phyloP scores from a whole-genome alignment of 352 stramenopile species.

The Pythium biforme region DNA sequence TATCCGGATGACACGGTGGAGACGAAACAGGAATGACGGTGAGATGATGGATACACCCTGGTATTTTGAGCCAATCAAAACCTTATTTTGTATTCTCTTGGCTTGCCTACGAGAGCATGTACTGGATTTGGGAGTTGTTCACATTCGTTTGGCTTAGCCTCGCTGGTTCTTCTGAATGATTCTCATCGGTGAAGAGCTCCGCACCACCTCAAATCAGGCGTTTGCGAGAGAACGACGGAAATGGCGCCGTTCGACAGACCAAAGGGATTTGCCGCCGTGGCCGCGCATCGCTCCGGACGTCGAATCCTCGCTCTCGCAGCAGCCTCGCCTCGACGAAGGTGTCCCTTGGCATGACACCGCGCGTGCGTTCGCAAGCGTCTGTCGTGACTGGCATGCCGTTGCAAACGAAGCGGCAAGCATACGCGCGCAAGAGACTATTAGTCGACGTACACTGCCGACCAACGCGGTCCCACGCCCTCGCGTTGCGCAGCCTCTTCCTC shows the following conservation, averaged over 20 bases:
- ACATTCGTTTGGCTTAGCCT: too few species aligned
- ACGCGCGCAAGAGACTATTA: background rate
- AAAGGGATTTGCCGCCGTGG: background rate
- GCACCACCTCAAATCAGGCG: too few species aligned
- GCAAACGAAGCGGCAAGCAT: background rate
- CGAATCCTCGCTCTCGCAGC: background rate
- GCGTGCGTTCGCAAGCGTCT: background rate
- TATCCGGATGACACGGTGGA: conserved; percentile 16
- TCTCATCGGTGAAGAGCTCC: too few species aligned
- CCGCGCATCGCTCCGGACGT: background rate
- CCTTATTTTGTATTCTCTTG: background rate
- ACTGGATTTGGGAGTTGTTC: too few species aligned
- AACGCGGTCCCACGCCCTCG: background rate
- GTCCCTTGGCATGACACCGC: background rate
- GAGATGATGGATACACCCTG: conserved; percentile 9
- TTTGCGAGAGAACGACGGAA: too few species aligned
- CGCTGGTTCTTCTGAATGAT: too few species aligned
- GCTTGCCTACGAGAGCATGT: background rate
- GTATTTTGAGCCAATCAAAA: background rate
- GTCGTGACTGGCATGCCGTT: background rate
- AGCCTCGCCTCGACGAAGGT: background rate
- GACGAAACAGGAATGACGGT: conserved; percentile 3
- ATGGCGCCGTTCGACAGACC: too few species aligned
- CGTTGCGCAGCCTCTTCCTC: background rate
- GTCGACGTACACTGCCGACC: background rate